Conservation (phyloP, 176 grass and related monocot genomes). For the Dactylis glomerata region DNA sequence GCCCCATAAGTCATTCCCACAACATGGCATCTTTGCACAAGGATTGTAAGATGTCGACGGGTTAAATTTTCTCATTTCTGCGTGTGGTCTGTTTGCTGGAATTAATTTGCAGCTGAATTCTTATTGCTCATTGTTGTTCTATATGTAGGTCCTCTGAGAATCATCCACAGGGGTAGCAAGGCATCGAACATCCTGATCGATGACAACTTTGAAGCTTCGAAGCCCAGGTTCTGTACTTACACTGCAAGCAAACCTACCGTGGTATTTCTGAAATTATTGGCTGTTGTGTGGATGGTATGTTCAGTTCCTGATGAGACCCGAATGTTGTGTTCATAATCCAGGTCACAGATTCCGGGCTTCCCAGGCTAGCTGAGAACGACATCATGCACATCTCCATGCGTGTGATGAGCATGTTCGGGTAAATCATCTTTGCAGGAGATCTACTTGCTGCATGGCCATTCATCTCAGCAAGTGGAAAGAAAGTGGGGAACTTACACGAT, state of each 20-base stretch:
- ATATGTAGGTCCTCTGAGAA: conserved; percentile 64
- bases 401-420: conserved; percentile 94
- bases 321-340: background rate
- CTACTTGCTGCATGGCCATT: background rate
- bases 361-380: conserved; percentile 63
- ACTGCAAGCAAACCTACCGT: background rate
- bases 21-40: conserved; percentile 89
- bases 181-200: conserved; percentile 88
- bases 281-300: background rate
- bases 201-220: conserved; percentile 81
- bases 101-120: background rate
- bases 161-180: conserved; percentile 98
- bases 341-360: conserved; percentile 83
- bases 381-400: conserved; percentile 72
- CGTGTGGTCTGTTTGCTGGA: background rate
- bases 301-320: background rate
- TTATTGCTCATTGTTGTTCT: background rate
- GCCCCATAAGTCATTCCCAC: too few species aligned
- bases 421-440: background rate
- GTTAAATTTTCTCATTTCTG: background rate
- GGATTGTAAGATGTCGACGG: conserved; percentile 60
- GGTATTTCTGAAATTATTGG: background rate
- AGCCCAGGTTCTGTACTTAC: conserved; percentile 57
- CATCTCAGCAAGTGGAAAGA: background rate
- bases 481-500: background rate